Conservation (phyloP, 495 filamentous ascomycete species). For the Schizothecium vesticola region DNA sequence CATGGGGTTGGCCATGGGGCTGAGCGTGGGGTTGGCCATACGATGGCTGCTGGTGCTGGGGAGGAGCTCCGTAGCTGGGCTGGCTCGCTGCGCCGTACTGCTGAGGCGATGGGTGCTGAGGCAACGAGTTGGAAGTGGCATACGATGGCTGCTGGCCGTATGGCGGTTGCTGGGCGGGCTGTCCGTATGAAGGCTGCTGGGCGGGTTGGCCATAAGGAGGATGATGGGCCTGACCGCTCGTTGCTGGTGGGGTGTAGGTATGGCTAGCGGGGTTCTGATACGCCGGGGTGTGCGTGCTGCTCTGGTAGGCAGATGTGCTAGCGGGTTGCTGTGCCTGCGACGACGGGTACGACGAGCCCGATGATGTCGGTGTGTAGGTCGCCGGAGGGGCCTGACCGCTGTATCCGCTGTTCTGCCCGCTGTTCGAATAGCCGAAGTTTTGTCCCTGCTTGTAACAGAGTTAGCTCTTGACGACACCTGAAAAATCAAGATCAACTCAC, state of each 20-base stretch:
- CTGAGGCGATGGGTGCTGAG: background rate
- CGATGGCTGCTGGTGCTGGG: slow-evolving; percentile 24
- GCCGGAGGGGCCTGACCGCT: slow-evolving; percentile 45
- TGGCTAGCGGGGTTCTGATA: slow-evolving; percentile 13
- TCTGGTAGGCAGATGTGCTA: slow-evolving; percentile 16
- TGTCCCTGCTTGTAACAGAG: slow-evolving; percentile 20
- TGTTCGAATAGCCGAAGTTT: slow-evolving; percentile 50
- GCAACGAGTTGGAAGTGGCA: background rate
- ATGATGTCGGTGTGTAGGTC: slow-evolving; percentile 38
- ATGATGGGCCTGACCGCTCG: slow-evolving; percentile 5
- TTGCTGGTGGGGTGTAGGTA: slow-evolving; percentile 6
- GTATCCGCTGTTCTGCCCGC: slow-evolving; percentile 39
- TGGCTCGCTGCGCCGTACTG: background rate
- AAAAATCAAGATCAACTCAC: slow-evolving; percentile 16
- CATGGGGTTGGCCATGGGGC: slow-evolving; percentile 23
- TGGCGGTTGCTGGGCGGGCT: background rate
- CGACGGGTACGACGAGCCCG: slow-evolving; percentile 21
- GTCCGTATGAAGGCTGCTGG: slow-evolving; percentile 14
- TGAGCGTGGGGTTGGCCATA: slow-evolving; percentile 14
- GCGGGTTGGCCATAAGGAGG: slow-evolving; percentile 17
- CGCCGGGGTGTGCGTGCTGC: slow-evolving; percentile 16
- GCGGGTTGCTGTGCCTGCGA: slow-evolving; percentile 15
- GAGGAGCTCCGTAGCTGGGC: background rate
- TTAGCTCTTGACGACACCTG: background rate
- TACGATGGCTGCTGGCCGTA: slow-evolving; percentile 2